These are phyloP conservation scores for Curvularia eragrostidis DNA, from an alignment of 2,329 filamentous ascomycete species.

Conservation along the genomic window DNA sequence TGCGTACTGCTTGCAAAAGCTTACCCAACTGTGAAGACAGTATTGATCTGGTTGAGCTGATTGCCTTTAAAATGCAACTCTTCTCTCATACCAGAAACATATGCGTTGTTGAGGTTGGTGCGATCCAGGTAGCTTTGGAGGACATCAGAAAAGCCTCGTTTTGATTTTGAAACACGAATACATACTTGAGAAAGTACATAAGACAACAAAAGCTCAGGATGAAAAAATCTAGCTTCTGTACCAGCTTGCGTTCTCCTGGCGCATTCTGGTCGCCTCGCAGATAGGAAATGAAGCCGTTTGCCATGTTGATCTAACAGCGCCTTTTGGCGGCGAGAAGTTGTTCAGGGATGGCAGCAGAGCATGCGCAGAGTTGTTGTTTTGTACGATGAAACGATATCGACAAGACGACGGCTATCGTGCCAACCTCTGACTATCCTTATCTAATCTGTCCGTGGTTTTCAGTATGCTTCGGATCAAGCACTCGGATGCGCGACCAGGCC, in stretches of 20 bases:
- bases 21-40: conserved; percentile 44
- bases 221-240: conserved; percentile 69
- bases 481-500: conserved; percentile 14
- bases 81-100: conserved; percentile 53
- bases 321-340: background rate
- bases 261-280: conserved; percentile 45
- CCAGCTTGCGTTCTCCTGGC: conserved; percentile 54
- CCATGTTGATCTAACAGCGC: conserved; percentile 26
- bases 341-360: background rate
- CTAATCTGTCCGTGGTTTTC: background rate
- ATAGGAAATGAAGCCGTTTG: conserved; percentile 41
- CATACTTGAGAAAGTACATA: conserved; percentile 46
- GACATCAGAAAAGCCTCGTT: background rate
- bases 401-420: background rate
- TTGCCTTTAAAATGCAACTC: conserved; percentile 50
- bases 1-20: background rate
- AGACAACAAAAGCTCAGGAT: conserved; percentile 70
- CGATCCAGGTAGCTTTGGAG: conserved; percentile 46
- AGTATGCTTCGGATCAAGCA: conserved; percentile 16
- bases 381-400: background rate
- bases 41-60: conserved; percentile 57
- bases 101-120: conserved; percentile 53
- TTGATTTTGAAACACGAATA: background rate
- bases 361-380: background rate
- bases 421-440: background rate